Percentiles rank a stretch among this genome's conserved stretches.
Conservation (phyloP, 1,139 yeast genomes). For the Debaryomyces robertsiae region DNA sequence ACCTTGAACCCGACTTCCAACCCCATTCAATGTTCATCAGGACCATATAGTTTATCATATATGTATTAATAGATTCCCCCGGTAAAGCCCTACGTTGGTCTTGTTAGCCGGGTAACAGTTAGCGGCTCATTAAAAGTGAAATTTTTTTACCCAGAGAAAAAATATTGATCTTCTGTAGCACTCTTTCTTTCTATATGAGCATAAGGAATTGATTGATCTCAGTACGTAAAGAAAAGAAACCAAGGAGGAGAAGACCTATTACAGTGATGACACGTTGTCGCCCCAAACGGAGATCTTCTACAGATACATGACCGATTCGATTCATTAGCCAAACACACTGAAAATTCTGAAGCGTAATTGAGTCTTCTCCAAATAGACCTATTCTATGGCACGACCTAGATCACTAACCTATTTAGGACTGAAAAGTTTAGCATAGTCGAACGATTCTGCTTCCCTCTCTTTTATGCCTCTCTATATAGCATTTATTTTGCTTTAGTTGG, state of each 20-base stretch:
- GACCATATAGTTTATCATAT: not conserved
- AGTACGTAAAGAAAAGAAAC: slow-evolving; percentile 2
- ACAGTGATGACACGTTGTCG: slow-evolving; percentile 54
- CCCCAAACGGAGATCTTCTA: slow-evolving; percentile 61
- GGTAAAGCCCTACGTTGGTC: slow-evolving; percentile 3
- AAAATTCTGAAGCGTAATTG: slow-evolving; percentile 45
- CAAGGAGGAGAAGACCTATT: slow-evolving; percentile 5
- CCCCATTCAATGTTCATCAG: not conserved
- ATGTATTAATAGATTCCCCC: not conserved
- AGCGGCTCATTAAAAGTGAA: slow-evolving; percentile 1
- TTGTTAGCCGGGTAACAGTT: slow-evolving; percentile 6
- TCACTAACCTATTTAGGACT: slow-evolving; percentile 1
- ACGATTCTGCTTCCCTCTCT: not conserved
- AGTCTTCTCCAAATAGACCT: slow-evolving; percentile 2
- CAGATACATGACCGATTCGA: slow-evolving; percentile 62
- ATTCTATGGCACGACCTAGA: no score
- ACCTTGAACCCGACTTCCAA: no score
- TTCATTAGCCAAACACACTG: slow-evolving; percentile 53
- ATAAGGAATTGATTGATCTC: no score
- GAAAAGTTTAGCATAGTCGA: not conserved
- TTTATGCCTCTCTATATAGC: slow-evolving; percentile 7
- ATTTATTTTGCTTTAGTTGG: not conserved
- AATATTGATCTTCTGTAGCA: not conserved
- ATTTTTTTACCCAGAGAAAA: slow-evolving; percentile 1
- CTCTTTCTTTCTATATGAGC: no score